A percentile compares a stretch with the other conserved stretches of the same genome.
Evolutionary conservation across 257 asterid genomes (phyloP).

Genomic region (Sherardia arvensis): DNA sequence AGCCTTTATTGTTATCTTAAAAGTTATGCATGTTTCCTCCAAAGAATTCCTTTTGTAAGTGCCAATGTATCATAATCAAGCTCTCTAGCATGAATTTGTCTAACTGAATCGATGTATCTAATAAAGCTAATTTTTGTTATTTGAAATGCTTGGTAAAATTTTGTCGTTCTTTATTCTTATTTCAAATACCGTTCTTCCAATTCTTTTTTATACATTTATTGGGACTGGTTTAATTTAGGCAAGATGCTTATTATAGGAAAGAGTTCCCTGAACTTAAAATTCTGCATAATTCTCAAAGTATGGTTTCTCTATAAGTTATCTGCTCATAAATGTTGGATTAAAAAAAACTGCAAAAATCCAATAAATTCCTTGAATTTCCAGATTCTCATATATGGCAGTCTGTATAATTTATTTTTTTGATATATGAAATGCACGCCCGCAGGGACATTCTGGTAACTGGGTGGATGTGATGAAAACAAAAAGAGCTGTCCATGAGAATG

Average conservation of each 20-base stretch:
- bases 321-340: background rate
- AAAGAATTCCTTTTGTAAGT: background rate
- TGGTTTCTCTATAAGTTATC: background rate
- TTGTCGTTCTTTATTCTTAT: background rate
- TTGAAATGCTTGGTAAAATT: background rate
- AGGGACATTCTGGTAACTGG: constrained; percentile 40
- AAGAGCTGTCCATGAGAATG: constrained; percentile 85
- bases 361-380: background rate
- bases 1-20: background rate
- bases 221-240: background rate
- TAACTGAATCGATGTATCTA: no score
- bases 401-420: background rate
- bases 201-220: background rate
- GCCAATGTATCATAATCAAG: background rate
- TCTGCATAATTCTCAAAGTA: background rate
- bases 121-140: no score
- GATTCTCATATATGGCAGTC: background rate
- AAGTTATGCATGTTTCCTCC: background rate
- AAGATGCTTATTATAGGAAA: background rate
- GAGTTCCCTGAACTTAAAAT: background rate
- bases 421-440: background rate
- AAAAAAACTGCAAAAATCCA: no score
- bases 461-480: constrained; percentile 83
- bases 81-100: background rate
- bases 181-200: background rate